phyloP scores from a whole-genome alignment of 176 grass and related monocot species.

The Lolium perenne region DNA sequence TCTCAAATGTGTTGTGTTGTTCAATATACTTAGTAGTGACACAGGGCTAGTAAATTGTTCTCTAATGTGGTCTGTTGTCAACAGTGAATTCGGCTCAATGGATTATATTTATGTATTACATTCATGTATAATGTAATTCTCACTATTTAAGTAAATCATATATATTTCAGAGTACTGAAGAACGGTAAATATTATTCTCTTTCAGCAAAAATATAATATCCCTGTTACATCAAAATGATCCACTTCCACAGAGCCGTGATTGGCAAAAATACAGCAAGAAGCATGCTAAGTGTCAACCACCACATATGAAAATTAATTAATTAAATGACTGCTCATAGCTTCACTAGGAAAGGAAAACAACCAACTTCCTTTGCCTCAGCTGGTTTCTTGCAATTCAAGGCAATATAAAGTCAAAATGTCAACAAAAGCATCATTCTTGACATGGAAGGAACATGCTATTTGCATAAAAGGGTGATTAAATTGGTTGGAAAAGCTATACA shows the following conservation, averaged over 20 bases:
- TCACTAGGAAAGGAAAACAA: slow-evolving; percentile 28
- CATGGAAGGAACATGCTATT: slow-evolving; percentile 35
- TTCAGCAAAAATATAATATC: neutral
- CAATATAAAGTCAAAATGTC: slow-evolving; percentile 54
- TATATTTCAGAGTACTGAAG: neutral
- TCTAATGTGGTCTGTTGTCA: neutral
- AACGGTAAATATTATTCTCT: neutral
- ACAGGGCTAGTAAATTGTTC: neutral
- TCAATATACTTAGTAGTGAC: neutral
- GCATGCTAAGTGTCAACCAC: slow-evolving; percentile 37
- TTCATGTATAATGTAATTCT: neutral
- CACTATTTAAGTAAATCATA: neutral
- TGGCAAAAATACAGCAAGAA: slow-evolving; percentile 30
- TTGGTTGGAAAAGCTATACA: slow-evolving; percentile 20
- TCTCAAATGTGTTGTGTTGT: neutral
- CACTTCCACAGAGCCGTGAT: neutral
- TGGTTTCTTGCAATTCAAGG: slow-evolving; percentile 65
- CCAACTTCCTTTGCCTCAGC: slow-evolving; percentile 33
- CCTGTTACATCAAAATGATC: slow-evolving; percentile 34
- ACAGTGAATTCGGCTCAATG: neutral
- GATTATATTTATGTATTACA: neutral
- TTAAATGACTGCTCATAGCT: slow-evolving; percentile 4
- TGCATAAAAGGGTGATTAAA: slow-evolving; percentile 22
- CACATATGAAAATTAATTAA: neutral
- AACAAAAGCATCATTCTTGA: slow-evolving; percentile 51